Conservation (phyloP, 331 rosid species). For the Malus hybrid region DNA sequence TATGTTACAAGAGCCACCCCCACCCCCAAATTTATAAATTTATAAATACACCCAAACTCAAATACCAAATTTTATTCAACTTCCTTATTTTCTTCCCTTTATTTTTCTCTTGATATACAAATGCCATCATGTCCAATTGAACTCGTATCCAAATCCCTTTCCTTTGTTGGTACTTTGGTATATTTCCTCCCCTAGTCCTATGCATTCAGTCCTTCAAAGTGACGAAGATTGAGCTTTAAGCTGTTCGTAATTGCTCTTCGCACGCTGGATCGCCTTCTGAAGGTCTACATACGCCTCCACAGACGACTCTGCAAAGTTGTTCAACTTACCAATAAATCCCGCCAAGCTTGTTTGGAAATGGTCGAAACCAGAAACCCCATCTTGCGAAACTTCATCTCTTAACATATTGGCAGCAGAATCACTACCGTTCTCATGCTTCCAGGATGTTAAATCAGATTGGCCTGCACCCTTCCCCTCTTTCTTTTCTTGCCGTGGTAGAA, state of each 20-base stretch:
- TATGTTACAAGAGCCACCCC: not conserved
- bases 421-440: slow-evolving; percentile 32
- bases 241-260: slow-evolving; percentile 21
- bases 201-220: slow-evolving; percentile 1
- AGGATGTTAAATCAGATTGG: slow-evolving; percentile 20
- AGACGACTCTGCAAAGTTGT: slow-evolving; percentile 48
- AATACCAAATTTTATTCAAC: not conserved
- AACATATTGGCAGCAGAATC: slow-evolving; percentile 38
- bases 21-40: not conserved
- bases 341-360: slow-evolving; percentile 49
- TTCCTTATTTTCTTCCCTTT: not conserved
- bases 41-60: not conserved
- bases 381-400: slow-evolving; percentile 45
- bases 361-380: slow-evolving; percentile 52
- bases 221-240: slow-evolving; percentile 31
- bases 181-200: not conserved
- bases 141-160: not conserved
- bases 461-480: slow-evolving; percentile 40
- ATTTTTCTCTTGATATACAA: slow-evolving; percentile 25
- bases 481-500: slow-evolving; percentile 73
- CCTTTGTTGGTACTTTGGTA: not conserved
- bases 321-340: slow-evolving; percentile 42
- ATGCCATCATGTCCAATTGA: not conserved
- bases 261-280: slow-evolving; percentile 24
- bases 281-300: slow-evolving; percentile 52